Conservation (phyloP, 2,329 filamentous ascomycete species). For the Pyricularia grisea region DNA sequence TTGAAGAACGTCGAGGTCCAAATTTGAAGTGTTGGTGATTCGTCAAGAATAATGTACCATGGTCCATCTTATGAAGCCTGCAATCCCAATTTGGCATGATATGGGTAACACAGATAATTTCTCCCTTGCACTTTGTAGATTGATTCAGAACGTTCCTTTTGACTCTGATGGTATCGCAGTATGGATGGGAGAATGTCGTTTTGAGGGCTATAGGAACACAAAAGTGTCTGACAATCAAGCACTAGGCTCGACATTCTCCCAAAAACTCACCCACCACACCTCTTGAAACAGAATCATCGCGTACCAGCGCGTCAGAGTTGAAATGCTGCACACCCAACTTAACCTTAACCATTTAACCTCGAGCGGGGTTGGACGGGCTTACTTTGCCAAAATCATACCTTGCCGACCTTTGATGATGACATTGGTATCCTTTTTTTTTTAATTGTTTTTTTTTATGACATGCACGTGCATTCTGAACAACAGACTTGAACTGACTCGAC, state of each 20-base stretch:
- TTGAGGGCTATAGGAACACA: too few species aligned
- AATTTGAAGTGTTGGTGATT: too few species aligned
- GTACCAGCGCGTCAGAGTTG: background rate
- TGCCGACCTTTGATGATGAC: background rate
- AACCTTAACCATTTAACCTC: background rate
- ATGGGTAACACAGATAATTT: too few species aligned
- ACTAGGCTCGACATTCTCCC: background rate
- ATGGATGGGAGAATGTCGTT: too few species aligned
- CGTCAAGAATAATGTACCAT: too few species aligned
- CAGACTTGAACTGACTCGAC: background rate
- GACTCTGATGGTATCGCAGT: too few species aligned
- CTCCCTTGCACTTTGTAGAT: too few species aligned
- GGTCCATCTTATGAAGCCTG: too few species aligned
- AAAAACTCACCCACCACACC: background rate
- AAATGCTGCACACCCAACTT: background rate
- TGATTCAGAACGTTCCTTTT: too few species aligned
- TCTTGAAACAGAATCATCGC: background rate
- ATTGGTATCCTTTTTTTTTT: too few species aligned
- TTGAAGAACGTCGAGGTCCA: too few species aligned
- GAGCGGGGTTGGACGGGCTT: background rate
- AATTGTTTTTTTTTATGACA: background rate
- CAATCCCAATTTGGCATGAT: too few species aligned
- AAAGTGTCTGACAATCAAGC: background rate
- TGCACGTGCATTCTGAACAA: background rate
- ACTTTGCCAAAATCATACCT: background rate